A percentile compares a stretch with the other conserved stretches of the same genome.
These are phyloP conservation scores for Euphorbia celastroides DNA, from an alignment of 441 rosid genomes.

Conservation along the genomic window DNA sequence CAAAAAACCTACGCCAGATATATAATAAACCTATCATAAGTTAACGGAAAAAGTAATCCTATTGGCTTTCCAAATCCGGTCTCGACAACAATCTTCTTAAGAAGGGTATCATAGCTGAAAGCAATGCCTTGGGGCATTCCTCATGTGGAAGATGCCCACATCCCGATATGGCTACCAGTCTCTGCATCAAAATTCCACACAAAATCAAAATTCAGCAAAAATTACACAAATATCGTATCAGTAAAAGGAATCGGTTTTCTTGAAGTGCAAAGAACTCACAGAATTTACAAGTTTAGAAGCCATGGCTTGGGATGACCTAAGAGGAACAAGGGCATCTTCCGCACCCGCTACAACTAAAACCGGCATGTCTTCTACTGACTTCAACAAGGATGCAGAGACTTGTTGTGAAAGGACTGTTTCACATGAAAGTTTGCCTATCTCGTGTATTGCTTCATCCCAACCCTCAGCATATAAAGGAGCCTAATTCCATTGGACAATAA, in stretches of 20 bases:
- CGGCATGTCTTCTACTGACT: constrained; percentile 64
- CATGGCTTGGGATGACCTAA: constrained; percentile 78
- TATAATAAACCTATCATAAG: constrained; percentile 28
- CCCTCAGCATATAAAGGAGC: constrained; percentile 84
- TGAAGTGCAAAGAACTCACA: constrained; percentile 45
- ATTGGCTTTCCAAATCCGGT: constrained; percentile 37
- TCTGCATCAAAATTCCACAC: constrained; percentile 38
- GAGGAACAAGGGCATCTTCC: constrained; percentile 81
- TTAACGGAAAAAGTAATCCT: constrained; percentile 23
- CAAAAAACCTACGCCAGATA: constrained; percentile 30
- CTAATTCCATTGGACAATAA: constrained; percentile 27
- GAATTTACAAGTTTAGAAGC: constrained; percentile 87
- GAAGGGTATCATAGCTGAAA: constrained; percentile 82
- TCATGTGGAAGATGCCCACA: constrained; percentile 98
- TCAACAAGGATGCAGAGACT: constrained; percentile 46
- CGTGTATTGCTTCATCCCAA: constrained; percentile 97
- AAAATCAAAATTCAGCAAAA: not conserved
- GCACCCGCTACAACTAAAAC: constrained; percentile 86
- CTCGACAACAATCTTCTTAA: constrained; percentile 55
- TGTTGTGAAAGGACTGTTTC: constrained; percentile 73
- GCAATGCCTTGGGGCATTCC: constrained; percentile 92
- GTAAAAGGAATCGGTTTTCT: no score
- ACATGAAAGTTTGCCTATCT: constrained; percentile 78
- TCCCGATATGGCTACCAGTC: constrained; percentile 89
- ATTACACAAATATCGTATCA: no score